Base-by-base conservation (phyloP, 2,329 filamentous ascomycete genomes). In the Raffaelea arxii region DNA sequence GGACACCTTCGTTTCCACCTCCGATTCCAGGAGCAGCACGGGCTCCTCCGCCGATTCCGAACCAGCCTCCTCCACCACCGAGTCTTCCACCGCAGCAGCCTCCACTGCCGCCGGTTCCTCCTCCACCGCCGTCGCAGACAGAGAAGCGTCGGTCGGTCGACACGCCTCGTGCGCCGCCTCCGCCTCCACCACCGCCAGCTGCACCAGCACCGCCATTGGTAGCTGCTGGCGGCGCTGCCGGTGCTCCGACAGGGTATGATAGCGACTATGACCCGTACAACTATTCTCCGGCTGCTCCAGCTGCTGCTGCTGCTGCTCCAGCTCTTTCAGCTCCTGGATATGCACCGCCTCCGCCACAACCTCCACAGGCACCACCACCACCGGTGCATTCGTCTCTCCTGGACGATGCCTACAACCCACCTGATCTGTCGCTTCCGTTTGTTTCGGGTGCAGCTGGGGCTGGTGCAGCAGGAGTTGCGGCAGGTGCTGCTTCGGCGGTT, bases 201-300 rank as follows among this genome's bases (percentile, higher is more conserved):
- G n/a, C n/a, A n/a, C n/a, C n/a, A n/a, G n/a, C n/a, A 12, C 75
- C 69, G 39, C 76, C 70, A 32, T 70, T 69, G 25, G 68, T 72
- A 47, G 58, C 58, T 32, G 44, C 53, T 9, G 46, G 41, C 27
- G 68, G 68, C 37, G 69, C 78, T 25, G 81, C 84, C 25, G 82
- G 84, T 3, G 18, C 72, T 48, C 58, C 58, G 37, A 43, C 53
- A 5, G 45, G 44, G 30, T 68, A 69, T 37, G 69, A 78, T 23
- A 81, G 85, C 24, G 82, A 85, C 3, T 87, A 87, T 57, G 83
- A 88, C 58, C 80, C 83, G 2, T 80, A 74, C 56, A 78, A 70
- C 53, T 78, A 80, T 55, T 23, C 45, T 62, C 65, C 37, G 2
- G 4, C 42, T 19, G n/a, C 53, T 6, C 58, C 65, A 4, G 55